Evolutionary conservation across 2,329 filamentous ascomycete species (phyloP).

Genomic region (Xylaria sp.): DNA sequence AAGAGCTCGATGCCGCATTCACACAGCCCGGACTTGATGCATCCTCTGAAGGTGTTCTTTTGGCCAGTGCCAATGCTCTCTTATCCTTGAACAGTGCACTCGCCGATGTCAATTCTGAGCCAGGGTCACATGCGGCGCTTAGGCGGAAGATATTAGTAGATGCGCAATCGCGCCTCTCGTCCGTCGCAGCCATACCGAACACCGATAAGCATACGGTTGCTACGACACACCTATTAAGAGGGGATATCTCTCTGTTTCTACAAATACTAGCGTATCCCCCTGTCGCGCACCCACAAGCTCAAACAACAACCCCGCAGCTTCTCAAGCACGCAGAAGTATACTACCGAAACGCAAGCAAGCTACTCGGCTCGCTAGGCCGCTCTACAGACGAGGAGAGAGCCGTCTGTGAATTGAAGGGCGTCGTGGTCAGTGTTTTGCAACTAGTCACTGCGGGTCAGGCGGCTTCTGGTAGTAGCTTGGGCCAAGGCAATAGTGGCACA

Average conservation of each 20-base stretch:
- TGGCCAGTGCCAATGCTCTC: slow-evolving; percentile 45
- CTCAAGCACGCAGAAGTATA: slow-evolving; percentile 48
- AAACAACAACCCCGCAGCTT: slow-evolving; percentile 40
- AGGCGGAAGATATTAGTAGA: slow-evolving; percentile 47
- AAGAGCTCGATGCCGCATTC: slow-evolving; percentile 47
- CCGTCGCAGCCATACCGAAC: slow-evolving; percentile 35
- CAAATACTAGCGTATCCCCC: slow-evolving; percentile 46
- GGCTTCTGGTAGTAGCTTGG: slow-evolving; percentile 25
- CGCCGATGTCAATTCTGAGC: slow-evolving; percentile 31
- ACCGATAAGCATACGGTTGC: slow-evolving; percentile 36
- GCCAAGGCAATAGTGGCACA: slow-evolving; percentile 15
- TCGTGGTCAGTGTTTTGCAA: slow-evolving; percentile 33
- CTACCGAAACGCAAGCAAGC: slow-evolving; percentile 49
- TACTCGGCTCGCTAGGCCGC: slow-evolving; percentile 34
- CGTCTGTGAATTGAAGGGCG: slow-evolving; percentile 36
- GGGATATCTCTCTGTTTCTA: slow-evolving; percentile 46
- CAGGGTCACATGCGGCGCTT: slow-evolving; percentile 34
- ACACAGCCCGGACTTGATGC: slow-evolving; percentile 39
- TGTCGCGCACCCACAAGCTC: slow-evolving; percentile 40
- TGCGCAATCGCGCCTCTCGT: slow-evolving; percentile 34
- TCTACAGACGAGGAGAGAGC: slow-evolving; percentile 26
- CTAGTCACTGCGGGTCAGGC: slow-evolving; percentile 21
- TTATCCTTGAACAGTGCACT: slow-evolving; percentile 46
- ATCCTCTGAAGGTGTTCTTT: slow-evolving; percentile 37
- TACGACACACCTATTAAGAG: slow-evolving; percentile 46